Conservation (phyloP, 345 rosid species). For the Capsella bursapastoris region DNA sequence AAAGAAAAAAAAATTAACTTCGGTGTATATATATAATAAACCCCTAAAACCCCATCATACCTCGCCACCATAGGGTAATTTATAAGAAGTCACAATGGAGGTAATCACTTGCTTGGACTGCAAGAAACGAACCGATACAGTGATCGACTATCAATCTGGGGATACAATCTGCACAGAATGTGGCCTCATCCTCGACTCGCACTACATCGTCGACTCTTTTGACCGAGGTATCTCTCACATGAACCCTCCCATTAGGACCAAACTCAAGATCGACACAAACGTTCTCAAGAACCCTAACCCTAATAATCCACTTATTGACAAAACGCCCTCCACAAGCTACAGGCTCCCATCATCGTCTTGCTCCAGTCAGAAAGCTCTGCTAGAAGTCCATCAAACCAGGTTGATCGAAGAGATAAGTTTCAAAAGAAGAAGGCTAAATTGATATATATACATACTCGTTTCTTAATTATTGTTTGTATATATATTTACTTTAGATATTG, state of each 20-base stretch:
- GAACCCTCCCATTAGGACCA: not conserved
- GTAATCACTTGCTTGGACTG: not conserved
- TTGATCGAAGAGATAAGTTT: not conserved
- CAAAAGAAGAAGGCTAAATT: not conserved
- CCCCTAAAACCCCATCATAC: not conserved
- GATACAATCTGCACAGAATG: slow-evolving; percentile 22
- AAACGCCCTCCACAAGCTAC: not conserved
- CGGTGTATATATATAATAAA: too few relatives aligned
- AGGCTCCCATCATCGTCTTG: not conserved
- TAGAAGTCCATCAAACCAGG: not conserved
- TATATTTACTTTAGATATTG: not conserved
- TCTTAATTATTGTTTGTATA: not conserved
- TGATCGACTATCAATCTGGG: not conserved
- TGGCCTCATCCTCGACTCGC: not conserved
- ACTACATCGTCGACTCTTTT: not conserved
- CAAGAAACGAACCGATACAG: slow-evolving; percentile 17
- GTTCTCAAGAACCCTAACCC: slow-evolving; percentile 6
- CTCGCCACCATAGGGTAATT: not conserved
- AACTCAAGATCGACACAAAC: not conserved
- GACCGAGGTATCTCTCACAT: not conserved
- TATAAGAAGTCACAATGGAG: slow-evolving; percentile 1
- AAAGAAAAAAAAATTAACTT: too few relatives aligned
- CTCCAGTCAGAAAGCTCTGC: not conserved
- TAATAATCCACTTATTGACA: not conserved
- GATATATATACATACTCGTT: not conserved